Percentiles rank a stretch among this genome's conserved stretches.
These are phyloP conservation scores for Schizophyllum amplum DNA, from an alignment of 1,284 basidiomycete genomes.

Conservation along the genomic window DNA sequence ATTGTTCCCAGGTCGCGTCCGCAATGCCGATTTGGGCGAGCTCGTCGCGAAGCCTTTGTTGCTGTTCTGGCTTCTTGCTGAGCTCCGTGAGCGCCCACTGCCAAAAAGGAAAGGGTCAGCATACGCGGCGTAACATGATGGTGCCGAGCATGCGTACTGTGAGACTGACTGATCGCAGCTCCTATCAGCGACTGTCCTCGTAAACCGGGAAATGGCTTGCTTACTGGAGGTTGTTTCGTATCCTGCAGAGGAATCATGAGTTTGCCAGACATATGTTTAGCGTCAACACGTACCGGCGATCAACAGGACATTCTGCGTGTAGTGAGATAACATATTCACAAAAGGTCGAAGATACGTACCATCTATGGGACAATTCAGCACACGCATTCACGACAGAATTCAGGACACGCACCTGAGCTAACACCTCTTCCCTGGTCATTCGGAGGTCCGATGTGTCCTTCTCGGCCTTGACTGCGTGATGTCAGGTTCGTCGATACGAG, in stretches of 20 bases:
- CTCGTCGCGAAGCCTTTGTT: conserved; percentile 45
- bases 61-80: conserved; percentile 35
- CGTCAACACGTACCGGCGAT: conserved; percentile 21
- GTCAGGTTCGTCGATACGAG: background rate
- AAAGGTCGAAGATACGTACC: conserved; percentile 10
- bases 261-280: too few relatives aligned
- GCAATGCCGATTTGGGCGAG: conserved; percentile 24
- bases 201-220: conserved; percentile 5
- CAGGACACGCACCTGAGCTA: conserved; percentile 34
- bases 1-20: conserved; percentile 40
- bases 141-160: too few relatives aligned
- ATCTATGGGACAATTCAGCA: conserved; percentile 14
- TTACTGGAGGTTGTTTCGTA: conserved; percentile 36
- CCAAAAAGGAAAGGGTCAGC: background rate
- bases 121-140: too few relatives aligned
- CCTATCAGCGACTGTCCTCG: too few relatives aligned
- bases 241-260: conserved; percentile 15
- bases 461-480: conserved; percentile 43
- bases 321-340: conserved; percentile 3
- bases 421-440: conserved; percentile 60
- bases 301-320: conserved; percentile 23
- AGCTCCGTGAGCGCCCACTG: conserved; percentile 45
- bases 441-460: conserved; percentile 28
- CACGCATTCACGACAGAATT: background rate
- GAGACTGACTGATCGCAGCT: too few relatives aligned